Conservation (phyloP, 116 monocot species). For the Posidonia oceanica region DNA sequence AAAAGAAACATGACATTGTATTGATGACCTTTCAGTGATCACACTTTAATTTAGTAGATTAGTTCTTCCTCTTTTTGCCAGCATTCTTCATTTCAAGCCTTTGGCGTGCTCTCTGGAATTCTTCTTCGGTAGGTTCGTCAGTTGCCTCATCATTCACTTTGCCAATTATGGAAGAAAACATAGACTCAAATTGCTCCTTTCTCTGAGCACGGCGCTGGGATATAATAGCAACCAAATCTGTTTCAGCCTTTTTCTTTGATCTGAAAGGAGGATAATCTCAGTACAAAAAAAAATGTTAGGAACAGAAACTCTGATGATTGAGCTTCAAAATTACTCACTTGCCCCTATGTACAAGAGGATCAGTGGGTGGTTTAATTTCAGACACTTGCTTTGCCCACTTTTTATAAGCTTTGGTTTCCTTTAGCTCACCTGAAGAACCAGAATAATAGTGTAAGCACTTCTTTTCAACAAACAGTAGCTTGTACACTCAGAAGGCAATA, state of each 20-base stretch:
- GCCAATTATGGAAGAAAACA: conserved; percentile 55
- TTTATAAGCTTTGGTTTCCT: conserved; percentile 52
- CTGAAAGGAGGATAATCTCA: conserved; percentile 14
- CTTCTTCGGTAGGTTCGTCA: conserved; percentile 78
- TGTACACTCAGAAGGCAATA: too few species aligned
- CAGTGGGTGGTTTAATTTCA: conserved; percentile 52
- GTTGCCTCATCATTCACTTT: conserved; percentile 22
- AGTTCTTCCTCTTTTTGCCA: conserved; percentile 13
- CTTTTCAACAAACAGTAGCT: too few species aligned
- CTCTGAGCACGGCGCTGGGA: conserved; percentile 43
- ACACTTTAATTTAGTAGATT: not conserved
- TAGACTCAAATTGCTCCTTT: conserved; percentile 59
- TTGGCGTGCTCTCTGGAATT: conserved; percentile 62
- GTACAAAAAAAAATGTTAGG: not conserved
- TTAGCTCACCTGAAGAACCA: conserved; percentile 50
- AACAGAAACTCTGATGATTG: not conserved
- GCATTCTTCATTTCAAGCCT: conserved; percentile 48
- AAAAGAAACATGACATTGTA: too few species aligned
- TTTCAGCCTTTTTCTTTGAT: conserved; percentile 40
- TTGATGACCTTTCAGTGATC: too few species aligned
- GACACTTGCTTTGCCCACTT: conserved; percentile 72
- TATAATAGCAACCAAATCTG: conserved; percentile 58
- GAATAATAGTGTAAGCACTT: not conserved
- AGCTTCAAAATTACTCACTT: conserved; percentile 28
- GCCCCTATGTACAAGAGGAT: conserved; percentile 38